Evolutionary conservation across 768 basidiomycete genomes (phyloP), one percentile per base, ranked within the genome.

Genomic region (Pleurotus tuoliensis): DNA sequence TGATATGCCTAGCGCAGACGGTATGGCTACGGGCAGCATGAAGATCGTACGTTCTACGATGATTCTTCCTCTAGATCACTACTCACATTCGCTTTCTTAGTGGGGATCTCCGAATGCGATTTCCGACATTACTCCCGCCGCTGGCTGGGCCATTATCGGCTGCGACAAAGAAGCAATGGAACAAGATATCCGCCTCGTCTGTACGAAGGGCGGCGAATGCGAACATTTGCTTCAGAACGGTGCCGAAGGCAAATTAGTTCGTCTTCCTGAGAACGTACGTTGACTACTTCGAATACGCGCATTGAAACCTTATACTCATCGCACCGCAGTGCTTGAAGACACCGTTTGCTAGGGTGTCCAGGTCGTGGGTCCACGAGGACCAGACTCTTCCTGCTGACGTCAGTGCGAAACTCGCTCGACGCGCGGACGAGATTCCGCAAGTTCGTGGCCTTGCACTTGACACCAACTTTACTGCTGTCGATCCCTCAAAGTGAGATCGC

Each of bases 181-280:
- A 3, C 49, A 51, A 37, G 49, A 51, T 12, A 22, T 51, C n/a
- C 65, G 30, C 59, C 59, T 43, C 20, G 49, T 51, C n/a, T 51
- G 49, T 16, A 27, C 24, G 1, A 37, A 51, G 15, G 64, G 66
- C 13, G 57, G 62, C 16, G 64, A 65, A 5, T 81, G 79, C 62
- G 64, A 66, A 18, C 78, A 77, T 53, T 64, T 82, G 11, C 75
- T 69, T 56, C 58, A 60, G 45, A 64, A 68, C 25, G 73, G 75
- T 20, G 72, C 79, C 0, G 75, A 70, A 16, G 76, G 74, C 57
- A 82, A 79, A 58, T 64, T 84, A 20, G 80, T 83, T 25, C 73
- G 81, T 16, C 63, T 84, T 5, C 82, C 83, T 5, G 74, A 83
- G 60, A 69, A 69, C 50, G 82, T 82, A 54, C 44, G 76, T 70